Evolutionary conservation across 176 grass and related monocot genomes (phyloP).

Genomic region (Rhynchospora tenuis): DNA sequence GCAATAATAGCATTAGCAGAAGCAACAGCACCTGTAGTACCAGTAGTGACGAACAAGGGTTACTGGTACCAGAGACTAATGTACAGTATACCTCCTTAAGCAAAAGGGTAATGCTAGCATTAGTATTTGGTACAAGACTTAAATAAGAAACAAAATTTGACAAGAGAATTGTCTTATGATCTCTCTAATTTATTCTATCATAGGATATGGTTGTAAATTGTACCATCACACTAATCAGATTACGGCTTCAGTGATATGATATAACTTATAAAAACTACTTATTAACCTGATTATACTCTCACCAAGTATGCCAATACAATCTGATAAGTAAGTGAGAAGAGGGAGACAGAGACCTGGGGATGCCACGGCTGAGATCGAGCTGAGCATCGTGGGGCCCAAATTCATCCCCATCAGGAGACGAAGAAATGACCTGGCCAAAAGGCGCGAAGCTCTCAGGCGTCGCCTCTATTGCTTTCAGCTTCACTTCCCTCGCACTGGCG

Average conservation of each 20-base stretch:
- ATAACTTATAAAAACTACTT: neutral
- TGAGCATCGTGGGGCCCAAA: constrained; percentile 84
- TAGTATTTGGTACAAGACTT: neutral
- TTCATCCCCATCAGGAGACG: constrained; percentile 58
- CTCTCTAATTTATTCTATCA: neutral
- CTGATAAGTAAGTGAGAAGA: neutral
- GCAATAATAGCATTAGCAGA: neutral
- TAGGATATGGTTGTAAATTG: neutral
- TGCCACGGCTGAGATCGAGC: constrained; percentile 83
- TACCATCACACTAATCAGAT: neutral
- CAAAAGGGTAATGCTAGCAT: neutral
- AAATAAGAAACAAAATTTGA: neutral
- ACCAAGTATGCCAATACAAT: neutral
- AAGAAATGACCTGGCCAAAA: constrained; percentile 82
- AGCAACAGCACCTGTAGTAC: neutral
- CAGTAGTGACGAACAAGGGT: neutral
- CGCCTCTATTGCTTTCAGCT: constrained; percentile 60
- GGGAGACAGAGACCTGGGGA: constrained; percentile 60
- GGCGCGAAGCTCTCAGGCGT: constrained; percentile 72
- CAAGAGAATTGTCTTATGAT: neutral
- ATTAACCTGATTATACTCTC: neutral
- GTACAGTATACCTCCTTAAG: neutral
- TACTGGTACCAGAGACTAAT: neutral
- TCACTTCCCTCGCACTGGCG: constrained; percentile 20
- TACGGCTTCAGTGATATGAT: neutral